A percentile compares a stretch with the other conserved stretches of the same genome.
Evolutionary conservation across 2,329 filamentous ascomycete species (phyloP).

Genomic region (Xenosphaeropsis pyriputrescens): DNA sequence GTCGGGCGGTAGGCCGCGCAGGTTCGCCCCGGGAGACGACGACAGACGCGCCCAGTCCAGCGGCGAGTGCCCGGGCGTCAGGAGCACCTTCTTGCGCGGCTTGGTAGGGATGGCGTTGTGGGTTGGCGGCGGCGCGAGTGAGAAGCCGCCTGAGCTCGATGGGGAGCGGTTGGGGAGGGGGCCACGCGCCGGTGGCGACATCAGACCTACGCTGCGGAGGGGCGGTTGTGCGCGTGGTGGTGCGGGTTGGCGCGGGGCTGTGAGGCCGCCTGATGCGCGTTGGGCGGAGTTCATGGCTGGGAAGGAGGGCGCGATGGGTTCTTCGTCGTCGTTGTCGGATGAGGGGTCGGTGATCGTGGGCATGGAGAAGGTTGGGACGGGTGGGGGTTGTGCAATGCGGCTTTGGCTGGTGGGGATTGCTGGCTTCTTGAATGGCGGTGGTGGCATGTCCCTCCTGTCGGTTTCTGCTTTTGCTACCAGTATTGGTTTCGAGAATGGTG

Average conservation of each 20-base stretch:
- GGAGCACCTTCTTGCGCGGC: conserved; percentile 55
- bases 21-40: conserved; percentile 43
- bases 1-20: conserved; percentile 42
- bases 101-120: conserved; percentile 35
- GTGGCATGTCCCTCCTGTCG: conserved; percentile 24
- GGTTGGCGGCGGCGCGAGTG: conserved; percentile 39
- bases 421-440: conserved; percentile 15
- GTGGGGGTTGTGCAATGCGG: conserved; percentile 17
- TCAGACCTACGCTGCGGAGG: conserved; percentile 4
- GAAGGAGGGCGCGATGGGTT: conserved; percentile 22
- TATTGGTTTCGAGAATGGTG: no score
- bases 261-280: conserved; percentile 21
- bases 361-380: conserved; percentile 6
- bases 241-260: conserved; percentile 3
- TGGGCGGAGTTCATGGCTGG: conserved; percentile 37
- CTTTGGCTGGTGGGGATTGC: conserved; percentile 21
- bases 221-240: conserved; percentile 7
- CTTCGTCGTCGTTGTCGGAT: conserved; percentile 11
- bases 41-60: conserved; percentile 87
- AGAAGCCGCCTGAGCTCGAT: conserved; percentile 18
- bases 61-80: conserved; percentile 84
- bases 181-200: conserved; percentile 15
- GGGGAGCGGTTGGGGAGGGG: conserved; percentile 26
- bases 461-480: conserved; percentile 4
- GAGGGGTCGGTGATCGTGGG: conserved; percentile 7